A percentile compares a stretch with the other conserved stretches of the same genome.
Evolutionary conservation across 2,329 filamentous ascomycete species (phyloP).

Genomic region (Monascus ruber): DNA sequence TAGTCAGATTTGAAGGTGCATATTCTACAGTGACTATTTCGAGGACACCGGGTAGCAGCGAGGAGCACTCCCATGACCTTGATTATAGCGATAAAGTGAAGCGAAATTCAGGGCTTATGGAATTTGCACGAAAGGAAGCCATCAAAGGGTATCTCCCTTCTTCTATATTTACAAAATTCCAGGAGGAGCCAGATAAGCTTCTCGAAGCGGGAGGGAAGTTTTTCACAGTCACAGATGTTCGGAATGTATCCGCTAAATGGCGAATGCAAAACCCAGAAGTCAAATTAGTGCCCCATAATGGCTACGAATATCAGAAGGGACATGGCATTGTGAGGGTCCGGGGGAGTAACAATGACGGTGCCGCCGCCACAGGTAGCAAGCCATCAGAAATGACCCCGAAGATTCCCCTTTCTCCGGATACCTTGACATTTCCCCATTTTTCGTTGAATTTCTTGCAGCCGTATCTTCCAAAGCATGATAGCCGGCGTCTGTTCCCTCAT

Average conservation of each 20-base stretch:
- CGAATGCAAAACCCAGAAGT: conserved; percentile 34
- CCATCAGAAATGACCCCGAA: conserved; percentile 6
- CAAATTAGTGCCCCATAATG: conserved; percentile 33
- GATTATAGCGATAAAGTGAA: conserved; percentile 39
- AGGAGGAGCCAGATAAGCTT: conserved; percentile 34
- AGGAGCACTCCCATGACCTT: conserved; percentile 34
- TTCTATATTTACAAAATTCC: conserved; percentile 39
- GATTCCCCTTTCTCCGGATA: conserved; percentile 23
- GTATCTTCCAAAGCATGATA: conserved; percentile 37
- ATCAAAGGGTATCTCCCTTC: conserved; percentile 37
- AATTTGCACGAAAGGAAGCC: conserved; percentile 33
- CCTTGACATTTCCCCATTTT: conserved; percentile 34
- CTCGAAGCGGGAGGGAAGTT: conserved; percentile 35
- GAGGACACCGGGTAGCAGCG: conserved; percentile 29
- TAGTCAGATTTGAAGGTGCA: conserved; percentile 33
- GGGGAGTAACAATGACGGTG: conserved; percentile 6
- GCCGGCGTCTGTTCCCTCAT: conserved; percentile 34
- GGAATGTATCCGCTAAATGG: conserved; percentile 39
- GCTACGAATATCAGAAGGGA: conserved; percentile 34
- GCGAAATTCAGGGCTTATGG: conserved; percentile 38
- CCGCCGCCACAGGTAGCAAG: conserved; percentile 3
- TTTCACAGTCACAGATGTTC: conserved; percentile 36
- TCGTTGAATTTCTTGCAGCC: conserved; percentile 37
- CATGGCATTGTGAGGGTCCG: conserved; percentile 29
- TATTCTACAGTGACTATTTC: conserved; percentile 34